A percentile compares a stretch with the other conserved stretches of the same genome.
Evolutionary conservation across 129 eudicot species (phyloP).

Genomic region (Kitagawia praeruptora): DNA sequence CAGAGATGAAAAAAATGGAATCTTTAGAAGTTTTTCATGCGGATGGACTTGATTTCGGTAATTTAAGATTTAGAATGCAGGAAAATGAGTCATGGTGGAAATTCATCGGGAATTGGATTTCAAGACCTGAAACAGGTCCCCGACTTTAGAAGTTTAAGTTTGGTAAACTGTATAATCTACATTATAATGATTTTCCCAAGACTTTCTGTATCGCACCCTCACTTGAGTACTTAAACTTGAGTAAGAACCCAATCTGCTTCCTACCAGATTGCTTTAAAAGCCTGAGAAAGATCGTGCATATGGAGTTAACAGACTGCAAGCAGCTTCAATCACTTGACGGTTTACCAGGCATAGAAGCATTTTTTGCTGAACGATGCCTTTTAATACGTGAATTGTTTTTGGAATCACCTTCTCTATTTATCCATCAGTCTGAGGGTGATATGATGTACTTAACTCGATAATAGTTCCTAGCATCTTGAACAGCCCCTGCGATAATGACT

Average conservation of each 20-base stretch:
- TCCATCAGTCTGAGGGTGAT: too few species aligned
- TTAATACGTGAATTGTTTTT: too few species aligned
- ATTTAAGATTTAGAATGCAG: not conserved
- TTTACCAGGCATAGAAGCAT: not conserved
- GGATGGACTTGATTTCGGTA: not conserved
- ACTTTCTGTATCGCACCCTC: not conserved
- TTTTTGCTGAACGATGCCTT: too few species aligned
- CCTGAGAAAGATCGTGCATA: not conserved
- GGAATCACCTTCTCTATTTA: too few species aligned
- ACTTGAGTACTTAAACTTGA: not conserved
- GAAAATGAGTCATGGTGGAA: not conserved
- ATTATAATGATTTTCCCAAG: not conserved
- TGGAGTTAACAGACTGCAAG: not conserved
- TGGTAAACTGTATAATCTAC: not conserved
- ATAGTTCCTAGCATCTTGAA: too few species aligned
- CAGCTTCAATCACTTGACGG: not conserved
- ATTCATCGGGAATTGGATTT: not conserved
- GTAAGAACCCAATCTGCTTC: constrained; percentile 9
- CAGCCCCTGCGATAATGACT: too few species aligned
- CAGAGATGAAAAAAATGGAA: not conserved
- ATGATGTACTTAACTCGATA: too few species aligned
- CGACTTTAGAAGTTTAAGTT: not conserved
- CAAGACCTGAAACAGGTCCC: not conserved
- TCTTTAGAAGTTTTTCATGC: not conserved
- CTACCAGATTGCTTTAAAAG: constrained; percentile 9